A percentile compares a stretch with the other conserved stretches of the same genome.
Evolutionary conservation across 1,284 basidiomycete genomes (phyloP).

Genomic region (Leccinum insolens): DNA sequence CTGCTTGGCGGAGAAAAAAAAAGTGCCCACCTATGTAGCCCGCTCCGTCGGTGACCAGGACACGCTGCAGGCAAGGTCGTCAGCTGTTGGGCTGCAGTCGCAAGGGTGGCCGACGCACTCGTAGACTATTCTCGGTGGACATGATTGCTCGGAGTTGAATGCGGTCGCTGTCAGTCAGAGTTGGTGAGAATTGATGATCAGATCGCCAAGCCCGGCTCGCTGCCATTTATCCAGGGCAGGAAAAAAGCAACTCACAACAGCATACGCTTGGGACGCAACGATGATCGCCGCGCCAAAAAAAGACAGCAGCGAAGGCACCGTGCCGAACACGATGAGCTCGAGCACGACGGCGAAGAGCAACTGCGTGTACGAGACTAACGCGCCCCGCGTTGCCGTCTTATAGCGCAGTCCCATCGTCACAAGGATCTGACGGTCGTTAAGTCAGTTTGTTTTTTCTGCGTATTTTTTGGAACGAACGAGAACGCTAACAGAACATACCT

Average conservation of each 20-base stretch:
- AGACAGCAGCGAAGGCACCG: constrained; percentile 20
- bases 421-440: constrained; percentile 2
- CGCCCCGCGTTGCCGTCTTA: constrained; percentile 30
- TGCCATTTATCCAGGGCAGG: constrained; percentile 4
- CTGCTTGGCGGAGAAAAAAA: neutral
- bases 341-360: constrained; percentile 21
- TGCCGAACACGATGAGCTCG: constrained; percentile 19
- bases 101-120: constrained; percentile 32
- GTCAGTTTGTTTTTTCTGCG: neutral
- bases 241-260: constrained; percentile 15
- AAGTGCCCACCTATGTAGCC: constrained; percentile 75
- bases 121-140: constrained; percentile 33
- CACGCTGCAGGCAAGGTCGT: constrained; percentile 49
- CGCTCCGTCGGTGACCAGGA: constrained; percentile 82
- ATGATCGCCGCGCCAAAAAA: constrained; percentile 16
- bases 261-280: constrained; percentile 13
- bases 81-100: constrained; percentile 5
- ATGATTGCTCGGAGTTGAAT: constrained; percentile 19
- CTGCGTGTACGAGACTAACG: constrained; percentile 20
- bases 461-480: constrained; percentile 29
- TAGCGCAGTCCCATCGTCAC: constrained; percentile 19
- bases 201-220: constrained; percentile 2
- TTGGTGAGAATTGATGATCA: constrained; percentile 13
- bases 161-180: constrained; percentile 1
- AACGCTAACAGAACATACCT: constrained; percentile 41